Conservation (phyloP, 306 rosid species). For the Cicer pinnatifidum region DNA sequence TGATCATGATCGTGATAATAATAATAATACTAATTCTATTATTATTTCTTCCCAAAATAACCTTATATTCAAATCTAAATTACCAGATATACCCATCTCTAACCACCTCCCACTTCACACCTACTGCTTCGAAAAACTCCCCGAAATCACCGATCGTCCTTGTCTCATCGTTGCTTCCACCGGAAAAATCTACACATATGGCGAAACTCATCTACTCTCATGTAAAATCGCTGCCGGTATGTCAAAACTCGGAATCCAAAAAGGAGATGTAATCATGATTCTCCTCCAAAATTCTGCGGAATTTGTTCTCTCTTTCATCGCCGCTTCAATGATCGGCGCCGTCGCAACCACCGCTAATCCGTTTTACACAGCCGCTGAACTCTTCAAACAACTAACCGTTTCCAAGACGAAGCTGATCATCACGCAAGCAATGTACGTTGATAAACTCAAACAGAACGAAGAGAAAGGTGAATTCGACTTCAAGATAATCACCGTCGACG, state of each 20-base stretch:
- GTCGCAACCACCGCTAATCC: slow-evolving; percentile 82
- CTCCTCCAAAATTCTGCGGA: slow-evolving; percentile 78
- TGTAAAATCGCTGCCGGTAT: slow-evolving; percentile 61
- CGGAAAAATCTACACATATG: slow-evolving; percentile 58
- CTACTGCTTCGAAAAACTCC: slow-evolving; percentile 61
- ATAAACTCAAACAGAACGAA: slow-evolving; percentile 52
- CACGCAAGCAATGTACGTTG: slow-evolving; percentile 67
- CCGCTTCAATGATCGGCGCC: slow-evolving; percentile 81
- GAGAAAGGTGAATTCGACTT: slow-evolving; percentile 39
- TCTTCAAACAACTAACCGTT: slow-evolving; percentile 60
- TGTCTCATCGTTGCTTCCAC: slow-evolving; percentile 77
- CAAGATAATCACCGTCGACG: slow-evolving; percentile 58
- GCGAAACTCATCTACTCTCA: slow-evolving; percentile 52
- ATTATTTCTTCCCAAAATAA: neutral
- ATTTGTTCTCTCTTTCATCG: slow-evolving; percentile 70
- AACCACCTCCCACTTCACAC: slow-evolving; percentile 74
- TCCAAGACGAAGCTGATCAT: slow-evolving; percentile 65
- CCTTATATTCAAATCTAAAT: slow-evolving; percentile 64
- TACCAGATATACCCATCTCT: slow-evolving; percentile 74
- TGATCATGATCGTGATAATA: neutral
- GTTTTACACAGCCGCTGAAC: slow-evolving; percentile 69
- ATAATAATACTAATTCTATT: no score
- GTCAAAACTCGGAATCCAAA: slow-evolving; percentile 56
- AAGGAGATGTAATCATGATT: slow-evolving; percentile 77
- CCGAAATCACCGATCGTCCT: slow-evolving; percentile 55